Evolutionary conservation across 169 alveolate genomes (phyloP).

Genomic region (Babesia divergens): DNA sequence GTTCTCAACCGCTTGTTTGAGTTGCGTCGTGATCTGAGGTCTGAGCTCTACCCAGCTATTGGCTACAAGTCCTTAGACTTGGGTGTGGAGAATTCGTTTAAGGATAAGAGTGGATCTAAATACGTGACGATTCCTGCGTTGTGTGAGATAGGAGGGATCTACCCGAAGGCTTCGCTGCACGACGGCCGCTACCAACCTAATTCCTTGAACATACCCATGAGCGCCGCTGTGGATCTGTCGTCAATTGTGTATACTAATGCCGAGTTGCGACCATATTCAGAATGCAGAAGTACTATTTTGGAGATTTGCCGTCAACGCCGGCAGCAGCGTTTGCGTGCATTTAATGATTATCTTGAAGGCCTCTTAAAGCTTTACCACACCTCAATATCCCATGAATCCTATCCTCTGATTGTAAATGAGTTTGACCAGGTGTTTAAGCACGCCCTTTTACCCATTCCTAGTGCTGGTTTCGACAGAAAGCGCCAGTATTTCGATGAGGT

Average conservation of each 20-base stretch:
- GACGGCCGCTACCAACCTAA: constrained; percentile 42
- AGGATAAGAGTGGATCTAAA: neutral
- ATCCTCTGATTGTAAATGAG: neutral
- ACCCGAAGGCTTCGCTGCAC: constrained; percentile 54
- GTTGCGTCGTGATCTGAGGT: constrained; percentile 23
- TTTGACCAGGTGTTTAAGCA: constrained; percentile 29
- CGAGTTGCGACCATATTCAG: constrained; percentile 6
- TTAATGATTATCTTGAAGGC: constrained; percentile 33
- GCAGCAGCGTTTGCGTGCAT: neutral
- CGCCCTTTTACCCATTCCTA: constrained; percentile 29
- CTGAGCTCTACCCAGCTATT: constrained; percentile 37
- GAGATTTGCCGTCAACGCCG: constrained; percentile 7
- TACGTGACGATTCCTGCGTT: constrained; percentile 47
- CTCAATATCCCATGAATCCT: neutral
- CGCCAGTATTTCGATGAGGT: constrained; percentile 35
- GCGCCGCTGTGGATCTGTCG: neutral
- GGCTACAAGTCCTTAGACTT: constrained; percentile 37
- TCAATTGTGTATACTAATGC: constrained; percentile 7
- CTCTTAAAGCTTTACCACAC: constrained; percentile 15
- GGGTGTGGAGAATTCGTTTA: neutral
- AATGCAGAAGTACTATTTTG: constrained; percentile 9
- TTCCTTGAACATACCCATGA: constrained; percentile 4
- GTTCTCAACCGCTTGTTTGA: constrained; percentile 30
- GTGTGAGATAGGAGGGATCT: constrained; percentile 35
- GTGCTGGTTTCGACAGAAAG: neutral